Evolutionary conservation across 2,329 filamentous ascomycete genomes (phyloP), one percentile per base, ranked within the genome.

Genomic region (Monosporascus cannonballus): DNA sequence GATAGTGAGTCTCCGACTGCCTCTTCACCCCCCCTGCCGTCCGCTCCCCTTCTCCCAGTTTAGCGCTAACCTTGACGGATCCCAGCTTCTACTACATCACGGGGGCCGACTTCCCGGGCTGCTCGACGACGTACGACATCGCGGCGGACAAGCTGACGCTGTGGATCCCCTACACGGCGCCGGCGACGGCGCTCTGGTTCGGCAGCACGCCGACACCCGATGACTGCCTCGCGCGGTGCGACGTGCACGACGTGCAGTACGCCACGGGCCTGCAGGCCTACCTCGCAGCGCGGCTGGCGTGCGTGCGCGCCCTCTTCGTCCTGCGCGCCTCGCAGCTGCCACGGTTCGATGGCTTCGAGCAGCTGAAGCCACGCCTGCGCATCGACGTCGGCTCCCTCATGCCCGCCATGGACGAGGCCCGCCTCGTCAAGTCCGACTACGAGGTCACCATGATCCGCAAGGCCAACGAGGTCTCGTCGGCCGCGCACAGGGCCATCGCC

Each of bases 361-460:
- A 58, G 34, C 48, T 67, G 51, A 63, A 63, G 37, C 56, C 60
- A 25, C 54, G 57, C 6, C 56, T 75, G 4, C 61, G 62, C 27
- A 69, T 85, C 56, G 76, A 87, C 67, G 68, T 70, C 44, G 65
- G 67, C 15, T 71, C 70, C 9, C 76, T 96, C 9, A 79, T 80
- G 57, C 78, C 79, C 1, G 88, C 89, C 48, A 92, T 96, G 71
- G 87, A 96, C 65, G 79, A 83, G 51, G 86, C 87, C 22, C 86
- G 93, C 34, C 86, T 93, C 2, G 77, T 89, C 69, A 97, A 97
- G 73, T 86, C 89, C 47, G 78, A 81, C n/a, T 90, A 95, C 66
- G 93, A 99, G 67, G 78, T 97, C 50, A 84, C 82, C 4, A 80
- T 94, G 59, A 87, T 97, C 63, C 84, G 87, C 17, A 84, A 85